These are phyloP conservation scores for Porcisia hertigi DNA, from an alignment of 208 protist genomes.

Conservation along the genomic window DNA sequence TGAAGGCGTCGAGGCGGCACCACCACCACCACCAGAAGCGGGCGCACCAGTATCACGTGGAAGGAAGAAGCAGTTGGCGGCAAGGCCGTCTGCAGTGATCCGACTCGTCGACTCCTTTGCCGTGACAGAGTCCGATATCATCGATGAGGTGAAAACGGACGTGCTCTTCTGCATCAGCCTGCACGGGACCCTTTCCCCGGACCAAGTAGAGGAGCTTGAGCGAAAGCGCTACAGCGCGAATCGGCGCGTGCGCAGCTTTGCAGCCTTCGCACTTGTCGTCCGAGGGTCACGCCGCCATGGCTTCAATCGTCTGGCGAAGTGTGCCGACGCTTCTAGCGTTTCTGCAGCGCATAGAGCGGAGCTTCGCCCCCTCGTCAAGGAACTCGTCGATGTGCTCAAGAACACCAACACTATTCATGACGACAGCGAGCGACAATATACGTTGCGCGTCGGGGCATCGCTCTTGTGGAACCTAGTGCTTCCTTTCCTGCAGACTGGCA, in stretches of 20 bases:
- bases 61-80: constrained; percentile 21
- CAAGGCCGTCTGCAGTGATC: constrained; percentile 12
- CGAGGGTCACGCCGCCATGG: constrained; percentile 8
- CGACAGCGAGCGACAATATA: constrained; percentile 65
- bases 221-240: constrained; percentile 25
- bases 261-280: constrained; percentile 33
- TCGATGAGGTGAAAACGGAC: constrained; percentile 75
- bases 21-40: constrained; percentile 6
- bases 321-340: constrained; percentile 54
- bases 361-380: constrained; percentile 38
- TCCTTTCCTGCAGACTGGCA: constrained; percentile 35
- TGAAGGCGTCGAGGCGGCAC: constrained; percentile 15
- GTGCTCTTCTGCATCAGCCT: constrained; percentile 68
- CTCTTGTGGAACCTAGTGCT: constrained; percentile 77
- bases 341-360: constrained; percentile 31
- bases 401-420: constrained; percentile 63
- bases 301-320: constrained; percentile 2
- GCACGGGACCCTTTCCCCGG: constrained; percentile 34
- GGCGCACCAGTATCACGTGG: constrained; percentile 6
- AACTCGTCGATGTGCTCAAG: constrained; percentile 63
- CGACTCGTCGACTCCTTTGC: constrained; percentile 23
- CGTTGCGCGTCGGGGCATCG: constrained; percentile 53
- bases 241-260: constrained; percentile 52
- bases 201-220: constrained; percentile 21
- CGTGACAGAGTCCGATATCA: constrained; percentile 41